Evolutionary conservation across 2,329 filamentous ascomycete genomes (phyloP).

Genomic region (Paraconiothyrium sp.): DNA sequence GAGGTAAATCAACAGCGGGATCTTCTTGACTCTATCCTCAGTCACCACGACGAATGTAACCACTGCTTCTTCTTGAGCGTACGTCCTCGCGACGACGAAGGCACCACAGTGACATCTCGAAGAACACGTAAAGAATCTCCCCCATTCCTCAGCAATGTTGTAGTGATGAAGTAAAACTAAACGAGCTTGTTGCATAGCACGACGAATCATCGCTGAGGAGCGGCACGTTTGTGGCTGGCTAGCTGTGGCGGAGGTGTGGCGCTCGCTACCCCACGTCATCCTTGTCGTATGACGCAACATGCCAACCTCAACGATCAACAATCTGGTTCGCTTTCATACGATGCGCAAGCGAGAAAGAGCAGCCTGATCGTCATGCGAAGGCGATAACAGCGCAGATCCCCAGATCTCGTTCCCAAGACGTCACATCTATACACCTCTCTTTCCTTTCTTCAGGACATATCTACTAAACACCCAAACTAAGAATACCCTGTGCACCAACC

Average conservation of each 20-base stretch:
- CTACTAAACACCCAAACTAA: background rate
- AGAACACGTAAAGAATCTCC: too few species aligned
- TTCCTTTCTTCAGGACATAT: background rate
- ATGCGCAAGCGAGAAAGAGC: slow-evolving; percentile 25
- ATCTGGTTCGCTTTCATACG: slow-evolving; percentile 30
- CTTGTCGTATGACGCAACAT: slow-evolving; percentile 43
- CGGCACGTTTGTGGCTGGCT: background rate
- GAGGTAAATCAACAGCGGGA: too few species aligned
- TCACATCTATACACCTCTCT: background rate
- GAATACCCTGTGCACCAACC: background rate
- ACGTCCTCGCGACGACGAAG: too few species aligned
- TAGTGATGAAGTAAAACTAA: background rate
- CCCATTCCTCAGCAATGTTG: too few species aligned
- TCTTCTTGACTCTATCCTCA: too few species aligned
- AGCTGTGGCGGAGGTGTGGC: slow-evolving; percentile 29
- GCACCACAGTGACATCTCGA: too few species aligned
- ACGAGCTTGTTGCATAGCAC: background rate
- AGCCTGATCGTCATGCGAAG: slow-evolving; percentile 28
- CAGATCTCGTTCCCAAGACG: slow-evolving; percentile 1
- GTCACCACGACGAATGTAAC: too few species aligned
- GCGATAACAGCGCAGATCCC: slow-evolving; percentile 23
- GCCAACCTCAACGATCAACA: slow-evolving; percentile 27
- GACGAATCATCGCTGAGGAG: background rate
- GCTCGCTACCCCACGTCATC: slow-evolving; percentile 20
- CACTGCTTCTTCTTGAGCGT: too few species aligned